Conservation (phyloP, 1,284 basidiomycete species). For the Trametes versicolor region DNA sequence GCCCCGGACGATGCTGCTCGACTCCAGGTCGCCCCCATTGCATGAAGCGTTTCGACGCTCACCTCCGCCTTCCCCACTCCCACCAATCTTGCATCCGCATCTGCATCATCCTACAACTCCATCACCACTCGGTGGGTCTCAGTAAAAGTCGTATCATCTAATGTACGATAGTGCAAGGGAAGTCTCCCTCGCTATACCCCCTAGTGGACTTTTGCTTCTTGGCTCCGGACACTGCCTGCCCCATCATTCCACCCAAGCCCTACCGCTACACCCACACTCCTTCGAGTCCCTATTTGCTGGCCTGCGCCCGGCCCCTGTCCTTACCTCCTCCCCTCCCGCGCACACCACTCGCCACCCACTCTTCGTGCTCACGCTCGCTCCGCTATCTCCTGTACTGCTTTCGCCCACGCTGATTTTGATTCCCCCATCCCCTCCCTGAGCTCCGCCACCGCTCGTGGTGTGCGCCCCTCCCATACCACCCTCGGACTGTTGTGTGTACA, state of each 20-base stretch:
- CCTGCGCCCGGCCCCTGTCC: constrained; percentile 20
- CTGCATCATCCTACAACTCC: constrained; percentile 1
- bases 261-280: constrained; percentile 12
- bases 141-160: constrained; percentile 34
- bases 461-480: constrained; percentile 17
- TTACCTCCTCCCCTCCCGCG: constrained; percentile 14
- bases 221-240: constrained; percentile 26
- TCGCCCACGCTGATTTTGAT: constrained; percentile 33
- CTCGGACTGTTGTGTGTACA: constrained; percentile 31
- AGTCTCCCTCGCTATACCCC: constrained; percentile 32
- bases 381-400: constrained; percentile 35
- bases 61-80: not conserved
- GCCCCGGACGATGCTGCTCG: constrained; percentile 30
- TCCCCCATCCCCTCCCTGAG: constrained; percentile 9
- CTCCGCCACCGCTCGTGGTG: not conserved
- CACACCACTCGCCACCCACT: not conserved
- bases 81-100: constrained; percentile 1
- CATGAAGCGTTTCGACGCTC: constrained; percentile 24
- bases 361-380: constrained; percentile 22
- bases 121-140: constrained; percentile 17
- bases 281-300: constrained; percentile 5
- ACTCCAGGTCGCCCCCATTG: constrained; percentile 34
- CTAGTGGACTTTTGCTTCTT: constrained; percentile 28
- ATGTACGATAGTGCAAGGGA: constrained; percentile 35
- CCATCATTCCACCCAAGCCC: constrained; percentile 14